These are phyloP conservation scores for Talaromyces islandicus DNA, from an alignment of 2,329 filamentous ascomycete genomes.

Conservation along the genomic window DNA sequence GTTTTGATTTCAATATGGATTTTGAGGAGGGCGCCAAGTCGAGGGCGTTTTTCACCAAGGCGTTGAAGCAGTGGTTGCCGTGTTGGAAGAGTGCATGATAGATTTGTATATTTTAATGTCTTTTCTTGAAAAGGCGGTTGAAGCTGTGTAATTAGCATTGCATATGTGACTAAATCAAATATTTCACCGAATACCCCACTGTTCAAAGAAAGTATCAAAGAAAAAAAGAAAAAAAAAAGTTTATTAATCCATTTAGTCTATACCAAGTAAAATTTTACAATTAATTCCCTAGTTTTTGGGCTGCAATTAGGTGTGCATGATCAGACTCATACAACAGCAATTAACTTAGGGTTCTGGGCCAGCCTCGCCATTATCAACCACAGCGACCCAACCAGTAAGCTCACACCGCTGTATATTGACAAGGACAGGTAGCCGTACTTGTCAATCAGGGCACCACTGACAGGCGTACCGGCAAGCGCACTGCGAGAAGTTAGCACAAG, in stretches of 20 bases:
- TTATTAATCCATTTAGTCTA: neutral
- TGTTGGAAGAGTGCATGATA: slow-evolving; percentile 29
- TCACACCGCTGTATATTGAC: slow-evolving; percentile 32
- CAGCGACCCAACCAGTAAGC: slow-evolving; percentile 25
- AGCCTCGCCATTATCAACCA: slow-evolving; percentile 19
- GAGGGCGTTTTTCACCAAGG: slow-evolving; percentile 30
- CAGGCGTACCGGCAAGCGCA: slow-evolving; percentile 37
- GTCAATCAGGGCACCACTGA: slow-evolving; percentile 34
- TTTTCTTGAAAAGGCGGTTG: neutral
- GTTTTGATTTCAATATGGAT: slow-evolving; percentile 40
- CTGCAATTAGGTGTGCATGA: neutral
- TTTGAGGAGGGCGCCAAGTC: slow-evolving; percentile 30
- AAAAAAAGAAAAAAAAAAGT: neutral
- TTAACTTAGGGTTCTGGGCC: slow-evolving; percentile 12
- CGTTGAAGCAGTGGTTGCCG: slow-evolving; percentile 42
- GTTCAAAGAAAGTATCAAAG: neutral
- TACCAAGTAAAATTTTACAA: neutral
- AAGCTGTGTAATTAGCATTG: neutral
- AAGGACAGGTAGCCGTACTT: slow-evolving; percentile 37
- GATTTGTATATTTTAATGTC: neutral
- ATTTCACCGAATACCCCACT: neutral
- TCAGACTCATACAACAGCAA: slow-evolving; percentile 13
- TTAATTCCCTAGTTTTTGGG: neutral
- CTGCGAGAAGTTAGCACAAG: slow-evolving; percentile 15
- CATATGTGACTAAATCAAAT: neutral